These are phyloP conservation scores for Wickerhamomyces queroliae DNA, from an alignment of 805 yeast species.

Conservation along the genomic window DNA sequence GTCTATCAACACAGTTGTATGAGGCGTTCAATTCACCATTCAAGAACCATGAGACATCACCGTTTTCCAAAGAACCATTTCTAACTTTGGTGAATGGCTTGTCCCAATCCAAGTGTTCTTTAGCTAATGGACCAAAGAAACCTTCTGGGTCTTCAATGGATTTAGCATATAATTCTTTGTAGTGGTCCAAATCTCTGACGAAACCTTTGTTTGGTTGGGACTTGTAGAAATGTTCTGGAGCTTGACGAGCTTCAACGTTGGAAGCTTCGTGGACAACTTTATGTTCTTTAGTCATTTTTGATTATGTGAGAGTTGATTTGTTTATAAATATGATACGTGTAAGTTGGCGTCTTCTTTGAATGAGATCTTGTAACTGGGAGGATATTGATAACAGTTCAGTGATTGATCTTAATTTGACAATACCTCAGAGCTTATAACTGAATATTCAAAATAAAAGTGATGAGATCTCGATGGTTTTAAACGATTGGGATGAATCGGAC, in stretches of 20 bases:
- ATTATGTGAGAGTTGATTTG: no score
- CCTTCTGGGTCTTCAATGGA: constrained; percentile 74
- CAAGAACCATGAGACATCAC: constrained; percentile 89
- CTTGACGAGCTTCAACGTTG: constrained; percentile 24
- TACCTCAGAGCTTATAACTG: background rate
- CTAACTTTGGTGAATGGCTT: constrained; percentile 58
- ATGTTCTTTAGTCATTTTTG: constrained; percentile 16
- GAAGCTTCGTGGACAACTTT: constrained; percentile 35
- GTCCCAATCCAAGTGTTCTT: constrained; percentile 72
- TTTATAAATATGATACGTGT: no score
- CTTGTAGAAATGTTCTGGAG: constrained; percentile 33
- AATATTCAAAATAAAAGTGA: constrained; percentile 1
- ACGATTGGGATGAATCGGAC: background rate
- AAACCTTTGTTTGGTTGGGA: constrained; percentile 31
- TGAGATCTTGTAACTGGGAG: no score
- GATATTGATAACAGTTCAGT: no score
- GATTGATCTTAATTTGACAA: no score
- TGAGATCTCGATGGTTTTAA: background rate
- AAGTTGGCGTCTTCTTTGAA: constrained; percentile 7
- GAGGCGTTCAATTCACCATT: constrained; percentile 92
- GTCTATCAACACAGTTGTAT: constrained; percentile 93
- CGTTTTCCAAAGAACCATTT: constrained; percentile 59
- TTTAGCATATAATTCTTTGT: constrained; percentile 61
- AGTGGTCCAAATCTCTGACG: constrained; percentile 46
- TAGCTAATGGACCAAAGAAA: constrained; percentile 77